Percentiles rank a stretch among this genome's conserved stretches.
phyloP scores from a whole-genome alignment of 495 filamentous ascomycete genomes.

The Hypoxylon perforatum region DNA sequence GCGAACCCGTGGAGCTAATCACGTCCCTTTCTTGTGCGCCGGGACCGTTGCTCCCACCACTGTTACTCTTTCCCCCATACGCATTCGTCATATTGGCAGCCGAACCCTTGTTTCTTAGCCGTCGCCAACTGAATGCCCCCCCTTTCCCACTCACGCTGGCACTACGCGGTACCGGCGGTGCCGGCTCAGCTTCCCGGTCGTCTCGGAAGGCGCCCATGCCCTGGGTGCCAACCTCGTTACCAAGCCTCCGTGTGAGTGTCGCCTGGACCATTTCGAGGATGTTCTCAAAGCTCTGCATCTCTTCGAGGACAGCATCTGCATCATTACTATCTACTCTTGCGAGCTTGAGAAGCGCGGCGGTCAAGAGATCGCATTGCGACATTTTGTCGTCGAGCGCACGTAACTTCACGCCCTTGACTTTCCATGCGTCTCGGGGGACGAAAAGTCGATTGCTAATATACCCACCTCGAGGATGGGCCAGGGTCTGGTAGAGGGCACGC shows the following conservation, averaged over 20 bases:
- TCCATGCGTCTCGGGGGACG: slow-evolving; percentile 91
- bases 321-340: slow-evolving; percentile 86
- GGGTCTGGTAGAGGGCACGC: slow-evolving; percentile 90
- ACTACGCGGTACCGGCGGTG: slow-evolving; percentile 58
- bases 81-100: slow-evolving; percentile 62
- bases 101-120: slow-evolving; percentile 89
- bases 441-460: slow-evolving; percentile 93
- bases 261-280: slow-evolving; percentile 87
- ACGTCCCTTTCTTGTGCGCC: slow-evolving; percentile 45
- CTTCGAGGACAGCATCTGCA: slow-evolving; percentile 89
- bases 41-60: slow-evolving; percentile 43
- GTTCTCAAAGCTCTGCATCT: slow-evolving; percentile 92
- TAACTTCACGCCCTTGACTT: slow-evolving; percentile 91
- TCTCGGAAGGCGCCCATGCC: slow-evolving; percentile 73
- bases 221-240: slow-evolving; percentile 87
- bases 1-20: slow-evolving; percentile 43
- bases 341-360: slow-evolving; percentile 87
- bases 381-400: slow-evolving; percentile 94
- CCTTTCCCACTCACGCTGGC: slow-evolving; percentile 72
- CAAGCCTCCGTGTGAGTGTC: slow-evolving; percentile 81
- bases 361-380: slow-evolving; percentile 89
- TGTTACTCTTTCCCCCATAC: slow-evolving; percentile 56
- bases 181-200: slow-evolving; percentile 52
- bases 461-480: slow-evolving; percentile 89
- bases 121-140: slow-evolving; percentile 81